A percentile compares a stretch with the other conserved stretches of the same genome.
Conservation (phyloP, 202 grass and related monocot species). For the Miscanthus sacchariflorus region DNA sequence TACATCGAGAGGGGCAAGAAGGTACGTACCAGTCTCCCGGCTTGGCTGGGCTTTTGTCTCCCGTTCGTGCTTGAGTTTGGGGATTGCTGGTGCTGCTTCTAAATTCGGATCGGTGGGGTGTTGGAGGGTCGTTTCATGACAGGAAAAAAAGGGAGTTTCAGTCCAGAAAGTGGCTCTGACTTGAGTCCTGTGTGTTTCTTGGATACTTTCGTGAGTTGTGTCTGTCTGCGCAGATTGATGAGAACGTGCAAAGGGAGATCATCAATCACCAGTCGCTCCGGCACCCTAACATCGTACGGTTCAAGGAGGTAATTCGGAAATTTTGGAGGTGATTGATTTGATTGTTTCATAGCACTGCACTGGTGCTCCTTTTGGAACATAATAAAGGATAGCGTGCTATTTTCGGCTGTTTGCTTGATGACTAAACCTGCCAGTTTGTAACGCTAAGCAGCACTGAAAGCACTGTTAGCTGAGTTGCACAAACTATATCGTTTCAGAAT, state of each 20-base stretch:
- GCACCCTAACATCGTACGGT: conserved; percentile 89
- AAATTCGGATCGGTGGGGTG: background rate
- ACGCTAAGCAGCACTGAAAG: conserved; percentile 19
- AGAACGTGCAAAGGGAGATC: conserved; percentile 96
- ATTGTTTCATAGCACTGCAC: background rate
- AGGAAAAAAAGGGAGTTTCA: background rate
- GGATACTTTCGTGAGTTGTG: conserved; percentile 4
- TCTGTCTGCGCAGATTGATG: conserved; percentile 78
- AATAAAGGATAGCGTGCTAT: background rate
- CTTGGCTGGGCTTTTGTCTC: background rate
- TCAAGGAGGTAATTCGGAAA: conserved; percentile 75
- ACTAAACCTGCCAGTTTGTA: background rate
- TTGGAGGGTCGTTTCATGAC: background rate
- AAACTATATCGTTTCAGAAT: background rate
- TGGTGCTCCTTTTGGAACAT: background rate
- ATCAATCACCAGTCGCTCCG: conserved; percentile 89
- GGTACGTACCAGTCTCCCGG: conserved; percentile 39
- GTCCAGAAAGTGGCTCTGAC: background rate
- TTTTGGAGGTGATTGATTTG: background rate
- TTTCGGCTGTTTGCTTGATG: background rate
- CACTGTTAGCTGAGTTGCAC: background rate
- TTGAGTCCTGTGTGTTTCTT: background rate
- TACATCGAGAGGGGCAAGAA: conserved; percentile 93
- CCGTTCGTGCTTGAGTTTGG: background rate
- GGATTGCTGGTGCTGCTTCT: background rate